Evolutionary conservation across 768 basidiomycete genomes (phyloP).

Genomic region (Lactifluus subvellereus): DNA sequence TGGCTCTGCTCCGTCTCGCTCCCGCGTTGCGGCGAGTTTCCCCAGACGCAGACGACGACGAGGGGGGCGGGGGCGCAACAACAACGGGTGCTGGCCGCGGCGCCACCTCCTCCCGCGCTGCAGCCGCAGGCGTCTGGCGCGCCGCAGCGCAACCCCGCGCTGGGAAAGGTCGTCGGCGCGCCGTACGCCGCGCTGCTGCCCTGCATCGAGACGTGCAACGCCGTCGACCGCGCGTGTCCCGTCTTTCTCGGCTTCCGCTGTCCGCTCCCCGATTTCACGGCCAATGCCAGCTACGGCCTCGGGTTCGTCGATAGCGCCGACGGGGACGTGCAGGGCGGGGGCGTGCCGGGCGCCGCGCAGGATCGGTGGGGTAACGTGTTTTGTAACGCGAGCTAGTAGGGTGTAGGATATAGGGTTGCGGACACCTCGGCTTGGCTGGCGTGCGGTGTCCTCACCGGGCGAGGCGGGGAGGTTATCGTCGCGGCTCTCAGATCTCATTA

Average conservation of each 20-base stretch:
- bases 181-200: conserved; percentile 62
- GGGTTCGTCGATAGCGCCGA: conserved; percentile 60
- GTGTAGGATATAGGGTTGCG: not conserved
- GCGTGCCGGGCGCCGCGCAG: conserved; percentile 48
- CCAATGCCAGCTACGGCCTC: conserved; percentile 64
- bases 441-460: too few relatives aligned
- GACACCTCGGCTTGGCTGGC: not conserved
- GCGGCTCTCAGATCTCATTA: too few relatives aligned
- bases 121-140: conserved; percentile 36
- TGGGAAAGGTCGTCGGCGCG: conserved; percentile 35
- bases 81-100: conserved; percentile 20
- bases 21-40: conserved; percentile 63
- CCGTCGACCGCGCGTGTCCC: conserved; percentile 73
- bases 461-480: too few relatives aligned
- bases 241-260: conserved; percentile 65
- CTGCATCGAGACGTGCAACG: conserved; percentile 72
- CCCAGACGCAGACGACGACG: conserved; percentile 33
- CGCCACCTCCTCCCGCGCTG: conserved; percentile 40
- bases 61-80: conserved; percentile 20
- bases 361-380: conserved; percentile 74
- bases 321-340: conserved; percentile 42
- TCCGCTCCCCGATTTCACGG: conserved; percentile 56
- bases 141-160: conserved; percentile 43
- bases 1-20: conserved; percentile 77
- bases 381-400: conserved; percentile 45